Evolutionary conservation across 2,329 filamentous ascomycete genomes (phyloP).

Genomic region (Aspergillus sp.): DNA sequence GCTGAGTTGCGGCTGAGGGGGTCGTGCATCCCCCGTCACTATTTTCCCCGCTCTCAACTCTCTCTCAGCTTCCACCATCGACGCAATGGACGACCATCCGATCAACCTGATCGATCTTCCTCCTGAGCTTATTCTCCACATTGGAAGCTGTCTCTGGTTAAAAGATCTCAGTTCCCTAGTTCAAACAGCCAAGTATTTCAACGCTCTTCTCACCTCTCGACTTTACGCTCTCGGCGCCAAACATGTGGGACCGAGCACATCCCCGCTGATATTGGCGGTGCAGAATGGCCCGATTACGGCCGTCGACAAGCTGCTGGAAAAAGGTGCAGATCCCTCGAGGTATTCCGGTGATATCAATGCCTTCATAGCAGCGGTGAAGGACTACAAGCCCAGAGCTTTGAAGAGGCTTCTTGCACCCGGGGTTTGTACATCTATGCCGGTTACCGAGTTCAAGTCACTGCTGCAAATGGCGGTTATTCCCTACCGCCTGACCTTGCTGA

Average conservation of each 20-base stretch:
- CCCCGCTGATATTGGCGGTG: not conserved
- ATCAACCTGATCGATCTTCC: not conserved
- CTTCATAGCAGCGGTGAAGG: not conserved
- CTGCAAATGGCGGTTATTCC: not conserved
- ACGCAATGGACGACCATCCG: not conserved
- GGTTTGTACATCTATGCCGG: not conserved
- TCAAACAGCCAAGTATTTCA: not conserved
- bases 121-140: conserved; percentile 10
- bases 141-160: not conserved
- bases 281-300: not conserved
- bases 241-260: fast-evolving
- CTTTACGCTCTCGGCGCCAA: not conserved
- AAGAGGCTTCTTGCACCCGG: not conserved
- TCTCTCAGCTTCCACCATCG: not conserved
- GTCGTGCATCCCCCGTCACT: not conserved
- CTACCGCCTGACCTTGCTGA: not conserved
- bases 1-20: not conserved
- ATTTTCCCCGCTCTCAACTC: not conserved
- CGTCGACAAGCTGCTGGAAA: not conserved
- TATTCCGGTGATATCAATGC: not conserved
- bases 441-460: not conserved
- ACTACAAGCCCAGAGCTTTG: not conserved
- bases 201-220: not conserved
- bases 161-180: conserved; percentile 11
- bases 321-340: not conserved